Evolutionary conservation across 169 alveolate genomes (phyloP).

Genomic region (Cryptosporidium ubiquitum): DNA sequence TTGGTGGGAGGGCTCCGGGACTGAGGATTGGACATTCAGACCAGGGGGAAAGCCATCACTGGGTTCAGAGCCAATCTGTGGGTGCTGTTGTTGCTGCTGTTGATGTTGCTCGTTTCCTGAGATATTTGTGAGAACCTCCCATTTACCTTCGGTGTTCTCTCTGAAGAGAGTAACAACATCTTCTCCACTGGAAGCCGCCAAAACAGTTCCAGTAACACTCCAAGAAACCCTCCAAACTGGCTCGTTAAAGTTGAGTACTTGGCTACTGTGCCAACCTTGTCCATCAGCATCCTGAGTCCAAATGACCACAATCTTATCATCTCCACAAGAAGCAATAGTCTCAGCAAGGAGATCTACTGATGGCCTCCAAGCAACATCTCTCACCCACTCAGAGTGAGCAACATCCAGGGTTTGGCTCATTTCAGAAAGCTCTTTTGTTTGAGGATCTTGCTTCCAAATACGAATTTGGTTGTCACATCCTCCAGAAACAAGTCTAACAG

Average conservation of each 20-base stretch:
- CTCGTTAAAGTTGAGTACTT: slow-evolving; percentile 74
- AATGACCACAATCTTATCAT: slow-evolving; percentile 80
- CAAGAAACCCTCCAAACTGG: slow-evolving; percentile 82
- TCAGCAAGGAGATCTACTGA: slow-evolving; percentile 78
- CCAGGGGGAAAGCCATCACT: neutral
- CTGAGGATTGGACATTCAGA: neutral
- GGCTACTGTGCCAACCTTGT: slow-evolving; percentile 77
- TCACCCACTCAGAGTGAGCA: slow-evolving; percentile 86
- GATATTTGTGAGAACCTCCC: slow-evolving; percentile 78
- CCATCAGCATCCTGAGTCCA: slow-evolving; percentile 79
- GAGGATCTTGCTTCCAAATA: slow-evolving; percentile 84
- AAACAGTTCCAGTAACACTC: slow-evolving; percentile 80
- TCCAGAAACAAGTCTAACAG: slow-evolving; percentile 86
- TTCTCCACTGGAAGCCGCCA: slow-evolving; percentile 81
- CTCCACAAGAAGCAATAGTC: slow-evolving; percentile 85
- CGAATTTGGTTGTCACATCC: slow-evolving; percentile 87
- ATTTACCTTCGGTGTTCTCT: slow-evolving; percentile 78
- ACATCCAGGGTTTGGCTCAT: slow-evolving; percentile 75
- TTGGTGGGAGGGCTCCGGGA: neutral
- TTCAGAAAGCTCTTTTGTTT: slow-evolving; percentile 77
- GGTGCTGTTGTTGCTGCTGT: slow-evolving; percentile 17
- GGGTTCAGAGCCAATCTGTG: neutral
- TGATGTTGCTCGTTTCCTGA: slow-evolving; percentile 25
- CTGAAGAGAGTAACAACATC: slow-evolving; percentile 74
- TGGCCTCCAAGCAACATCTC: slow-evolving; percentile 92